Evolutionary conservation across 2,329 filamentous ascomycete species (phyloP), one percentile per base, ranked within the genome.

Genomic region (Lachnellula cervina): DNA sequence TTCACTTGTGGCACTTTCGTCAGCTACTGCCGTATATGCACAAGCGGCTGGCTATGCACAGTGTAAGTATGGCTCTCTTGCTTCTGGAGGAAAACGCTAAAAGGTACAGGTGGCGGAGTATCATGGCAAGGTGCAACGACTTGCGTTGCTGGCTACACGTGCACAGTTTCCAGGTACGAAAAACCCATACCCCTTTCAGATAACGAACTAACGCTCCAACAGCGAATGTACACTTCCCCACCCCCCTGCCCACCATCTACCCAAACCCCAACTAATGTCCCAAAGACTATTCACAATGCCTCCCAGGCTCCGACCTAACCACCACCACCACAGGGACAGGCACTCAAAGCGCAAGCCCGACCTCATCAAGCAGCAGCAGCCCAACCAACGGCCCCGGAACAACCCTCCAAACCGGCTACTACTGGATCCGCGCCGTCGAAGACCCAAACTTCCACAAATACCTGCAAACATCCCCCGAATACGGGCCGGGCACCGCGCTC

Each of bases 381-480:
- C 62, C 70, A 19, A 64, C 66, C 13, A 28, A 35, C 6, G 57
- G 57, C 16, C 74, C 74, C 0, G 74, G 75, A 6, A 70, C 68
- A 1, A 80, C 76, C 0, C 73, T 83, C 0, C 73, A 79, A 57
- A 65, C 62, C 3, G 80, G 78, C 0, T 66, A 63, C 51, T 52
- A 59, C 51, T 82, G 80, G 79, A 79, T 84, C 62, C 78, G 81
- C 7, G 80, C 77, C 0, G 80, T 84, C 2, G 77, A 73, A 28
- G 68, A 75, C 0, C 81, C 81, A 38, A 83, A 84, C 69, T 84
- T 76, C 68, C 78, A 80, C 70, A 77, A 75, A 59, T 81, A 80
- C 64, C 71, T 81, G 3, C 77, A 81, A 69, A 77, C 77, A 8
- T 69, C 71, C 37, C 74, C 76, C 1, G 66, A 72, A 48, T 72